Evolutionary conservation across 2,329 filamentous ascomycete species (phyloP), one percentile per base, ranked within the genome.

Genomic region (Leptographium wingfieldii): DNA sequence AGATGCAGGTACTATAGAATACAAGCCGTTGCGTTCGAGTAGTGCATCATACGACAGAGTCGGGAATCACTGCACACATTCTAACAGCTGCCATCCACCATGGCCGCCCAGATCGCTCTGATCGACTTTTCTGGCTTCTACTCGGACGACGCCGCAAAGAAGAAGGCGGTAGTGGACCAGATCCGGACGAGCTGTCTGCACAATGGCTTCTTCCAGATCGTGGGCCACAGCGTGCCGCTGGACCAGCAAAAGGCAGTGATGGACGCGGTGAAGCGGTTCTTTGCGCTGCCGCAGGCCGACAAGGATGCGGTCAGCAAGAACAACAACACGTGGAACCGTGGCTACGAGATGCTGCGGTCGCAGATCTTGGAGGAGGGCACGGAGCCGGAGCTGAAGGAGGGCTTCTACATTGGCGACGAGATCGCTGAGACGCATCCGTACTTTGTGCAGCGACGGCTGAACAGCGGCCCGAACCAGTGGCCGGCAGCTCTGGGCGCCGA

Each of bases 181-280:
- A 62, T 64, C 56, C 70, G 74, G 6, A 64, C 69, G 35, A 74
- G 74, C 56, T 78, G 76, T 63, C 67, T 72, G 22, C 67, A 73
- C 69, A 64, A 79, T 71, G 79, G 79, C 4, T 81, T 81, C 68
- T 80, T 82, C 68, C 77, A 80, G 64, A 73, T 82, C 56, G 71
- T 71, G 9, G 75, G 75, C 9, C 78, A 82, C 65, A 69, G 73
- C 3, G 71, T 82, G 4, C 67, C 75, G 1, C 62, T 69, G 5
- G 60, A 65, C 5, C 67, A 77, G 19, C 77, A 77, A 63, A 63
- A 72, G 11, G 66, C 67, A 2, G 71, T 75, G 2, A 71, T 81
- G 60, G 63, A 72, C 19, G 70, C 72, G 3, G 70, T 74, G 19
- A 72, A 75, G 65, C 68, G 69, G 3, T 74, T 82, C 65, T 82